phyloP scores from a whole-genome alignment of 208 protist genomes.

The Trichomonas gallinae region DNA sequence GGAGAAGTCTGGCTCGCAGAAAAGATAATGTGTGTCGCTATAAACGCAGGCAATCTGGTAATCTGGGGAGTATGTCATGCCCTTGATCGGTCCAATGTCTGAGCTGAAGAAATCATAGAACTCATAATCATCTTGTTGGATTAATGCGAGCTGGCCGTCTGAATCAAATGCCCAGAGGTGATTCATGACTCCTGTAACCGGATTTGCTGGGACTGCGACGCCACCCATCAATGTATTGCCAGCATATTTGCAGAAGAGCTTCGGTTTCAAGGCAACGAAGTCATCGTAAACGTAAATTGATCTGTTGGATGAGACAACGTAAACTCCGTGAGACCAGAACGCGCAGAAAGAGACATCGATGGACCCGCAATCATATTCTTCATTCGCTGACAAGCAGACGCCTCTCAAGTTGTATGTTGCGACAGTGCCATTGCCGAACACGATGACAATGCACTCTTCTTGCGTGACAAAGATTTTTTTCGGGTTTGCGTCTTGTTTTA shows the following conservation, averaged over 20 bases:
- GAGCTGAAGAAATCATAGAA: background rate
- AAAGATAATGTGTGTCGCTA: background rate
- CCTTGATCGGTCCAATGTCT: background rate
- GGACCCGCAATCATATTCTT: background rate
- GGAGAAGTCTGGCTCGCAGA: background rate
- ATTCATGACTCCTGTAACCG: background rate
- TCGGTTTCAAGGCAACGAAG: background rate
- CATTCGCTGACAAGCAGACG: background rate
- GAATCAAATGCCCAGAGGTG: background rate
- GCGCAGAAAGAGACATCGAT: background rate
- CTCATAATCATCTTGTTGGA: background rate
- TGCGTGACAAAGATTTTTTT: background rate
- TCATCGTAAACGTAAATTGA: background rate
- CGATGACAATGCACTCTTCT: background rate
- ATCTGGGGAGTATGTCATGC: background rate
- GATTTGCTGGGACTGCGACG: background rate
- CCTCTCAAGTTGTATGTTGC: background rate
- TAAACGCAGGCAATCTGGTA: background rate
- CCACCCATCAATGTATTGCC: background rate
- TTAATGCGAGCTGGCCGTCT: background rate
- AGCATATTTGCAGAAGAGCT: background rate
- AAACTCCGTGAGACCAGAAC: background rate
- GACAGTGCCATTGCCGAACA: background rate
- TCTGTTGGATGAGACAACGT: background rate
- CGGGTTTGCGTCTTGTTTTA: background rate